Evolutionary conservation across 306 rosid genomes (phyloP), one percentile per base, ranked within the genome.

Genomic region (Ochetophila trinervis): DNA sequence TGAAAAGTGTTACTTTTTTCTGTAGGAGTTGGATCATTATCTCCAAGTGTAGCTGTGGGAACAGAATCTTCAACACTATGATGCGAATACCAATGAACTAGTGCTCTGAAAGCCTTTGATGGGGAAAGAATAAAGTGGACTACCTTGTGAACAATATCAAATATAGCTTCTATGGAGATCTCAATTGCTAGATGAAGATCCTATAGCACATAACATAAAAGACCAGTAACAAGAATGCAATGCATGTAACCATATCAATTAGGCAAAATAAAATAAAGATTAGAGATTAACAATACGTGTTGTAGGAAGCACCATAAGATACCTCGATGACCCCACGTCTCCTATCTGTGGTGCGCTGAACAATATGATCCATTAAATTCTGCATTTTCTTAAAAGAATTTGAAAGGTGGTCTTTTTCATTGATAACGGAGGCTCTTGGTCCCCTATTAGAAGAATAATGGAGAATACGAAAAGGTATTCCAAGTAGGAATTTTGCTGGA

Each of bases 291-390:
- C 17, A 70, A 70, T 30, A 0, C 3, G n/a, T 3, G 6, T 7
- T 8, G 5, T 5, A 30, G 47, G 12, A 22, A 27, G 50, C 4
- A 48, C 4, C 50, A 22, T 69, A 55, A 53, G 22, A 71, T 61
- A 92, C 98, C 98, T 92, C 98, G 73, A 92, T 78, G 60, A 92
- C 79, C 75, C 98, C 98, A 20, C 96, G 92, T 44, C 98, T 92
- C 80, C 88, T 79, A 71, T 92, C 98, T 55, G 91, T 89, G 62
- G 98, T 42, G 56, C 86, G 81, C 71, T 87, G 86, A 70, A 89
- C 76, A 62, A 89, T 57, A n/a, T 92, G 86, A 49, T 92, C 95
- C 84, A 79, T 92, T 44, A 87, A 77, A 63, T 67, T 80, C 71
- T 73, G 90, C 70, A 76, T 65, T 45, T 77, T 89, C 74, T 49